A percentile compares a stretch with the other conserved stretches of the same genome.
phyloP scores from a whole-genome alignment of 371 early-diverging fungal genomes.

The Mortierella sp. region DNA sequence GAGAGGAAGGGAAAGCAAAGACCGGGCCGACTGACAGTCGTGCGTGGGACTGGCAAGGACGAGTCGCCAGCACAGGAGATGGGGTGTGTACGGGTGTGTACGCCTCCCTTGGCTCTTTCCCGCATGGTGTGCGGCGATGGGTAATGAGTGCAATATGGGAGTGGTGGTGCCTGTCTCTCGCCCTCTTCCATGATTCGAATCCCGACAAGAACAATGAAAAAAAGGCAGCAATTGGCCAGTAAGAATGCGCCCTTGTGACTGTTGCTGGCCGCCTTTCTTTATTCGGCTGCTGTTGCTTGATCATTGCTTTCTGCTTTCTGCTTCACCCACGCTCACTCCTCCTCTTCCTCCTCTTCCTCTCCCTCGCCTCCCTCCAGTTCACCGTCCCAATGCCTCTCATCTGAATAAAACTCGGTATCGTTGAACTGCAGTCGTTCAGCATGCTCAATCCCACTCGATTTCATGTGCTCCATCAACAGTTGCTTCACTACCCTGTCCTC shows the following conservation, averaged over 20 bases:
- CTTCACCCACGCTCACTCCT: neutral
- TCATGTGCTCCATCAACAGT: conserved; percentile 10
- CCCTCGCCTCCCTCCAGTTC: neutral
- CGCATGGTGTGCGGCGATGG: neutral
- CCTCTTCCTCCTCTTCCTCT: neutral
- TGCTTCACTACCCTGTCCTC: neutral
- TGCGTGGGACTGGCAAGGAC: neutral
- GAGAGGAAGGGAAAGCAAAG: neutral
- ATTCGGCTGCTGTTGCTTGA: neutral
- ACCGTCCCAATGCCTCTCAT: neutral
- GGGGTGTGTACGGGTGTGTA: neutral
- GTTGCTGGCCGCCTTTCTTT: neutral
- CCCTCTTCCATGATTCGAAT: neutral
- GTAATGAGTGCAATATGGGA: no score
- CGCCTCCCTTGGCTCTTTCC: neutral
- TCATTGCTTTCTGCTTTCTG: neutral
- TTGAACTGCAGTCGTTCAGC: neutral
- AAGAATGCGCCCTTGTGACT: neutral
- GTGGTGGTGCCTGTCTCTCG: neutral
- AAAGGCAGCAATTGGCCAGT: neutral
- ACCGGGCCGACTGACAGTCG: neutral
- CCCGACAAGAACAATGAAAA: neutral
- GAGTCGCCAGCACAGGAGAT: neutral
- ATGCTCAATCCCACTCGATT: conserved; percentile 3
- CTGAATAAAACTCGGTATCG: conserved; percentile 3